These are phyloP conservation scores for Heterobasidion occidentale DNA, from an alignment of 1,284 basidiomycete genomes.

Conservation along the genomic window DNA sequence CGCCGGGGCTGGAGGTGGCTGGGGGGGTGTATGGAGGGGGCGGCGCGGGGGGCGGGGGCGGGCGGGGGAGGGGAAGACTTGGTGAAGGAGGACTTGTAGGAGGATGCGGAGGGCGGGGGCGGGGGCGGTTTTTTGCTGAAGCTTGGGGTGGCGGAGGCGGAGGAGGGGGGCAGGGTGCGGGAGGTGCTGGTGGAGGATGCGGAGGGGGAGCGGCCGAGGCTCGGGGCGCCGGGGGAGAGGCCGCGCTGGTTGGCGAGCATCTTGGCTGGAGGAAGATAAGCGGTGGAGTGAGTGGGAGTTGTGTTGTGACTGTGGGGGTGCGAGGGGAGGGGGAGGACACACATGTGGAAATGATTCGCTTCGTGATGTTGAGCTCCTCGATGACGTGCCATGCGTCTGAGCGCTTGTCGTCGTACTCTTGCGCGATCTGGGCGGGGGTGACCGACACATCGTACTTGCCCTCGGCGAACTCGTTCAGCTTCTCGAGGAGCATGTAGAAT, in stretches of 20 bases:
- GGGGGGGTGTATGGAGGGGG: constrained; percentile 55
- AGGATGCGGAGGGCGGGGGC: constrained; percentile 30
- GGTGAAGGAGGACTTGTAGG: constrained; percentile 33
- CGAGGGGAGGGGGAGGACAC: constrained; percentile 22
- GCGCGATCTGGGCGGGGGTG: constrained; percentile 64
- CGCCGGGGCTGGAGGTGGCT: constrained; percentile 17
- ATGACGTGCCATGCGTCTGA: constrained; percentile 73
- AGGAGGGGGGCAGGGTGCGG: constrained; percentile 25
- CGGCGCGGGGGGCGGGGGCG: constrained; percentile 32
- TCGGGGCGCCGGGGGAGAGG: constrained; percentile 11
- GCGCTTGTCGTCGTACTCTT: constrained; percentile 73
- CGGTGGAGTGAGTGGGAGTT: constrained; percentile 6
- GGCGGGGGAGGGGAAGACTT: constrained; percentile 35
- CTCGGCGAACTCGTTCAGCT: constrained; percentile 83
- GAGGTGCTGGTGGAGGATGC: constrained; percentile 21
- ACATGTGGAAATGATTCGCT: constrained; percentile 81
- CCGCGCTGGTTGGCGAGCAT: constrained; percentile 50
- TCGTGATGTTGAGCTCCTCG: constrained; percentile 72
- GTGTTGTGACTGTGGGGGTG: neutral
- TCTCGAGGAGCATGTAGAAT: constrained; percentile 90
- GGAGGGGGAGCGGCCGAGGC: constrained; percentile 31
- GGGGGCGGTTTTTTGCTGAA: constrained; percentile 36
- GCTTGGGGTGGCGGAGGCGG: constrained; percentile 22
- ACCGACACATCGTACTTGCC: constrained; percentile 73
- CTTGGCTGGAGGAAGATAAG: constrained; percentile 38